Evolutionary conservation across 148 eudicot genomes (phyloP).

Genomic region (Cornus suecica): DNA sequence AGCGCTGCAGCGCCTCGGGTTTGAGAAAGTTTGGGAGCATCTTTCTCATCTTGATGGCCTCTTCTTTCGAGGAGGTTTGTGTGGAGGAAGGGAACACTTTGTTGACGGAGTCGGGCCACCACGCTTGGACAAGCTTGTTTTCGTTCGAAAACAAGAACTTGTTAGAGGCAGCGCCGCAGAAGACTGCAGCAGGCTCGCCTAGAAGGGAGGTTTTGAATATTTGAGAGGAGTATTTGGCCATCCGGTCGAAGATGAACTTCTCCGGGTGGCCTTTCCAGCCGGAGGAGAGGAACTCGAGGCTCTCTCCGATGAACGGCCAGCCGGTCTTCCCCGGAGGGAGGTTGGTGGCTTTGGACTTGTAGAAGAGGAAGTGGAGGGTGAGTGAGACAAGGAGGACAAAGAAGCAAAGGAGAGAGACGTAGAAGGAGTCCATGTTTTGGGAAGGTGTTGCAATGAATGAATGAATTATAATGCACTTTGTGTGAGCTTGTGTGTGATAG

Average conservation of each 20-base stretch:
- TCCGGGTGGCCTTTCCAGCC: background rate
- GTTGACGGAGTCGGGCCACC: background rate
- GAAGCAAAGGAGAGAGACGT: background rate
- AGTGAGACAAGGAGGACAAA: background rate
- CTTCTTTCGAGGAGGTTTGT: constrained; percentile 22
- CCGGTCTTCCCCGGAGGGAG: background rate
- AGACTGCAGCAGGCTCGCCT: background rate
- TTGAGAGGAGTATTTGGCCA: background rate
- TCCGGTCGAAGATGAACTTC: background rate
- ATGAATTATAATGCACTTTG: background rate
- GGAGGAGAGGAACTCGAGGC: background rate
- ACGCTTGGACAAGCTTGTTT: background rate
- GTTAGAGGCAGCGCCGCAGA: background rate
- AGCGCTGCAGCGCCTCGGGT: constrained; percentile 28
- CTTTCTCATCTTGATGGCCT: constrained; percentile 38
- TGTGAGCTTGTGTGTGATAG: background rate
- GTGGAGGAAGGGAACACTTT: background rate
- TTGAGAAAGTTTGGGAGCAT: constrained; percentile 34
- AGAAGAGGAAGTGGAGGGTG: background rate
- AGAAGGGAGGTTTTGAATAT: background rate
- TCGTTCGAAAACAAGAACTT: background rate
- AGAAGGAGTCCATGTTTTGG: background rate
- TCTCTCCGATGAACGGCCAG: background rate
- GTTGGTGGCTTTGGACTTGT: background rate
- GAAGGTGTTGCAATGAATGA: background rate